phyloP scores from a whole-genome alignment of 139 green algal species.

The Haematococcus lacustris region DNA sequence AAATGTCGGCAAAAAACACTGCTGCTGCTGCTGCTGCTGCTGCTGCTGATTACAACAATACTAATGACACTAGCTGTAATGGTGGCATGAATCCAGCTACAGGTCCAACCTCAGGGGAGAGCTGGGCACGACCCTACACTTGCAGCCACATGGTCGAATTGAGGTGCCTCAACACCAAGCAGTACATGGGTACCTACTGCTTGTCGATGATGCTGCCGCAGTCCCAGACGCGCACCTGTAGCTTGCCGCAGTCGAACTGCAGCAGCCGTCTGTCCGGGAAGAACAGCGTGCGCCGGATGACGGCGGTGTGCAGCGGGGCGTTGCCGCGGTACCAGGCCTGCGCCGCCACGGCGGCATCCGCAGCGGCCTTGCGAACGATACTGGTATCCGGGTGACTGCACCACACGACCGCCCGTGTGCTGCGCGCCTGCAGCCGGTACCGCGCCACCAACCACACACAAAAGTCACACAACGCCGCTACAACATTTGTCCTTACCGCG shows the following conservation, averaged over 20 bases:
- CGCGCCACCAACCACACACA: neutral
- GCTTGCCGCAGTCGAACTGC: constrained; percentile 93
- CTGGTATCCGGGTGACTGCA: constrained; percentile 17
- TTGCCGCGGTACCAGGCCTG: constrained; percentile 22
- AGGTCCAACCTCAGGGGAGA: too few relatives aligned
- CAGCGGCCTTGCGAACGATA: constrained; percentile 16
- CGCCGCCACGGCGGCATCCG: constrained; percentile 17
- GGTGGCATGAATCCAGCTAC: too few relatives aligned
- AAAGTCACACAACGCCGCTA: neutral
- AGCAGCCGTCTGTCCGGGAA: constrained; percentile 92
- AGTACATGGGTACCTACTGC: too few relatives aligned
- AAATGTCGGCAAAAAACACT: too few relatives aligned
- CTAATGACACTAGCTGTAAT: too few relatives aligned
- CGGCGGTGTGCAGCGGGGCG: constrained; percentile 56
- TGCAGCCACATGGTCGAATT: too few relatives aligned
- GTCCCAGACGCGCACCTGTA: constrained; percentile 68
- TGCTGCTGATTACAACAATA: too few relatives aligned
- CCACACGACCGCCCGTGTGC: constrained; percentile 26
- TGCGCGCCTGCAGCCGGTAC: constrained; percentile 30
- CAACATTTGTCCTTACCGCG: neutral
- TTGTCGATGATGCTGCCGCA: too few relatives aligned
- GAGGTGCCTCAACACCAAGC: too few relatives aligned
- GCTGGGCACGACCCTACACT: too few relatives aligned
- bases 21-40: too few relatives aligned
- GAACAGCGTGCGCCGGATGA: constrained; percentile 81